These are phyloP conservation scores for Silene conica DNA, from an alignment of 148 eudicot species.

Conservation along the genomic window DNA sequence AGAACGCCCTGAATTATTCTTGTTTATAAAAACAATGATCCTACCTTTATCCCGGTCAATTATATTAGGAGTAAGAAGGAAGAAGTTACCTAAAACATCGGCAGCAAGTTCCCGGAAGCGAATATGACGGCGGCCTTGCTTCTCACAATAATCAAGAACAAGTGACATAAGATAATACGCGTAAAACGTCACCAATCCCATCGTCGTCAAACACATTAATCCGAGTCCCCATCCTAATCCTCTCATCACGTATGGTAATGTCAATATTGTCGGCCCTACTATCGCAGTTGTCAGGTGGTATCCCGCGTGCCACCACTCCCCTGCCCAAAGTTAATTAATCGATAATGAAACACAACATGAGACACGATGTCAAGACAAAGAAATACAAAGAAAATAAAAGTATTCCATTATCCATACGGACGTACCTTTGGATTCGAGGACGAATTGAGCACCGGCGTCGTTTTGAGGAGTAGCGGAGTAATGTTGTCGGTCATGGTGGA, in stretches of 20 bases:
- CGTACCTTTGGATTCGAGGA: slow-evolving; percentile 75
- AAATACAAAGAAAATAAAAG: no score
- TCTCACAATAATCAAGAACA: slow-evolving; percentile 83
- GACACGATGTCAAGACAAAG: no score
- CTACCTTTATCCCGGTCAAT: no score
- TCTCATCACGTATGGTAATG: slow-evolving; percentile 76
- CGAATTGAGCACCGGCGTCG: slow-evolving; percentile 90
- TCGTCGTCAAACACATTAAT: slow-evolving; percentile 66
- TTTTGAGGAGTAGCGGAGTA: slow-evolving; percentile 9
- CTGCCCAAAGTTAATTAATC: slow-evolving; percentile 23
- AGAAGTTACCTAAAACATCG: slow-evolving; percentile 56
- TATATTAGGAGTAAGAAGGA: not conserved
- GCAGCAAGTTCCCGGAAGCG: slow-evolving; percentile 96
- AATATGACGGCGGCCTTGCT: slow-evolving; percentile 80
- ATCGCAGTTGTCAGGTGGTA: slow-evolving; percentile 91
- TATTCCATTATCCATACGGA: no score
- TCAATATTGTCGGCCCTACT: slow-evolving; percentile 85
- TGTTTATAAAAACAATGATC: no score
- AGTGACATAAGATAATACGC: slow-evolving; percentile 78
- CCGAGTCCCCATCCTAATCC: slow-evolving; percentile 90
- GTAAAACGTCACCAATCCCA: slow-evolving; percentile 84
- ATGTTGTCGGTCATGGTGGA: not conserved
- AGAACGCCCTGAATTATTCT: no score
- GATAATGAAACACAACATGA: no score
- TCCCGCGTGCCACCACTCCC: slow-evolving; percentile 98